A percentile compares a stretch with the other conserved stretches of the same genome.
Conservation (phyloP, 2,329 filamentous ascomycete species). For the Zasmidium citrigriseum region DNA sequence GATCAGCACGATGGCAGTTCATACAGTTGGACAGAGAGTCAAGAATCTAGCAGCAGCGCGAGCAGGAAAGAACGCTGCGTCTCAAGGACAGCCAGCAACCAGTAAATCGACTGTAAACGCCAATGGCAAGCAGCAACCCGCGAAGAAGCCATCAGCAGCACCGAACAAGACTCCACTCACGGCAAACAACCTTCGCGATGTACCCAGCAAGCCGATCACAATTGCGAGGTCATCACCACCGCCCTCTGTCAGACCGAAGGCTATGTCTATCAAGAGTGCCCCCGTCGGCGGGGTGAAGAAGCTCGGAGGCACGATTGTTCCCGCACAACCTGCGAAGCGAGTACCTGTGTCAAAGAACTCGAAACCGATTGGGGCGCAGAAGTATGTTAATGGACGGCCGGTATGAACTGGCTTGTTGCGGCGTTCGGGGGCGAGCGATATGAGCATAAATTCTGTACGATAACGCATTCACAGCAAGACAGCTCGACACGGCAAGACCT, state of each 20-base stretch:
- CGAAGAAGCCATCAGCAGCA: background rate
- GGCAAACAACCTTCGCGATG: conserved; percentile 3
- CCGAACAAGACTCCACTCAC: conserved; percentile 6
- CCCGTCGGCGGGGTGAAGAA: conserved; percentile 16
- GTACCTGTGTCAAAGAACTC: conserved; percentile 16
- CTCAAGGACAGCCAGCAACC: conserved; percentile 25
- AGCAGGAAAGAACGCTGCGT: conserved; percentile 25
- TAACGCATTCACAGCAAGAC: no score
- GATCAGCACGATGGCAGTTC: conserved; percentile 35
- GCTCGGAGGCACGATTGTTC: conserved; percentile 6
- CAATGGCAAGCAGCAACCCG: background rate
- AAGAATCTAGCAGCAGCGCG: conserved; percentile 31
- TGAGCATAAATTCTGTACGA: no score
- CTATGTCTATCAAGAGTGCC: conserved; percentile 10
- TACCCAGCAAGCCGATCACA: background rate
- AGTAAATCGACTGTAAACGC: background rate
- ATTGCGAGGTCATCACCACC: conserved; percentile 1
- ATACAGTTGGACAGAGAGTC: conserved; percentile 29
- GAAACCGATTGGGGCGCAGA: conserved; percentile 30
- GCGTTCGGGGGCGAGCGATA: background rate
- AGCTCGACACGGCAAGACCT: no score
- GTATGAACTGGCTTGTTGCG: background rate
- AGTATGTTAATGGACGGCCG: conserved; percentile 20
- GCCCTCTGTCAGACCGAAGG: background rate
- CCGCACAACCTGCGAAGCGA: conserved; percentile 17